Conservation (phyloP, 306 rosid species). For the Prunus mume region DNA sequence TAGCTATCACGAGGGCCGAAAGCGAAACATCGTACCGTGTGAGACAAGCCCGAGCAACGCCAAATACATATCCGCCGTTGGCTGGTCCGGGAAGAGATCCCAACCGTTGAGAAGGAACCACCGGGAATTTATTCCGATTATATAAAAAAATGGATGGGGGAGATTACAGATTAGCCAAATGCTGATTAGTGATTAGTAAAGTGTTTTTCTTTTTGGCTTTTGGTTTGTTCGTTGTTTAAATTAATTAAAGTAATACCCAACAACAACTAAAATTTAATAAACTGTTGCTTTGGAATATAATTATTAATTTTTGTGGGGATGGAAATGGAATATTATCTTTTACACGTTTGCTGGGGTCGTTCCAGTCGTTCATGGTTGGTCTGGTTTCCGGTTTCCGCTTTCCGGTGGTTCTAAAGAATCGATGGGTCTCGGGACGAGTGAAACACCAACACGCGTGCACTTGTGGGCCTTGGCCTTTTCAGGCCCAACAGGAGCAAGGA, state of each 20-base stretch:
- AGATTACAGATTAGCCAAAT: not conserved
- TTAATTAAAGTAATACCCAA: no score
- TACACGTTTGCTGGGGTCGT: not conserved
- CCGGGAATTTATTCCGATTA: constrained; percentile 41
- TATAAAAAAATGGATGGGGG: not conserved
- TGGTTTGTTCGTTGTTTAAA: not conserved
- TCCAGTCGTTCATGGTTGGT: not conserved
- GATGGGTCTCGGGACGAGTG: not conserved
- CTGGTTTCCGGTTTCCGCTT: constrained; percentile 8
- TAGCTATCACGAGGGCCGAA: constrained; percentile 46
- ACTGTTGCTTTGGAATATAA: not conserved
- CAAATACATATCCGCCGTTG: constrained; percentile 13
- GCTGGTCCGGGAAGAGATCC: not conserved
- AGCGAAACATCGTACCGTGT: constrained; percentile 64
- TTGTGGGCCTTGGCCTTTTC: not conserved
- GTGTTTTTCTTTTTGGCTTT: constrained; percentile 5
- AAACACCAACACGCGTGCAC: constrained; percentile 10
- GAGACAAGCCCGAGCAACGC: constrained; percentile 15
- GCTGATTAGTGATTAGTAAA: constrained; percentile 19
- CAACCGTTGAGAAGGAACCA: constrained; percentile 26
- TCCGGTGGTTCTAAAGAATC: not conserved
- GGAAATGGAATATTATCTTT: constrained; percentile 10
- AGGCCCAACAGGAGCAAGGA: not conserved
- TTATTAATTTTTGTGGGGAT: not conserved
- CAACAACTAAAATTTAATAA: no score